Evolutionary conservation across 2,329 filamentous ascomycete genomes (phyloP).

Genomic region (Botrytis squamosa): DNA sequence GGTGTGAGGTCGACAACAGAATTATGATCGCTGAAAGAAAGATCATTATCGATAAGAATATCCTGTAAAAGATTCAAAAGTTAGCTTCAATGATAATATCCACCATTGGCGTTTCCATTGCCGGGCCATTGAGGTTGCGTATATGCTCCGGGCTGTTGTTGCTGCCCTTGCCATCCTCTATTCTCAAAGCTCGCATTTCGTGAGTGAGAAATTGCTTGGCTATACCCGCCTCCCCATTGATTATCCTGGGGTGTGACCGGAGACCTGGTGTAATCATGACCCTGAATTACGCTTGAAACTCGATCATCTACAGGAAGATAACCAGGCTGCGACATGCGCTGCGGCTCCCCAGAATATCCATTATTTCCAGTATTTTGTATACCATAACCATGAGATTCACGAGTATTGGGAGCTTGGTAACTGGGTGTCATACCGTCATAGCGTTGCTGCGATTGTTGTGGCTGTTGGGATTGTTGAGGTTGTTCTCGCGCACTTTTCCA

Average conservation of each 20-base stretch:
- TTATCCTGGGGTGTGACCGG: slow-evolving; percentile 11
- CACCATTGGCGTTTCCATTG: slow-evolving; percentile 17
- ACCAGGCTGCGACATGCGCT: neutral
- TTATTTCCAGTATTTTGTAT: slow-evolving; percentile 2
- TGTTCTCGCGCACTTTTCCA: slow-evolving; percentile 49
- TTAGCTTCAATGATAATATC: slow-evolving; percentile 25
- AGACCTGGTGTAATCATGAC: slow-evolving; percentile 21
- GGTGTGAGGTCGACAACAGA: neutral
- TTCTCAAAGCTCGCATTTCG: slow-evolving; percentile 16
- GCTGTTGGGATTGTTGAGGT: slow-evolving; percentile 15
- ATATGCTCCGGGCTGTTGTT: slow-evolving; percentile 15
- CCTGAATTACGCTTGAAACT: slow-evolving; percentile 23
- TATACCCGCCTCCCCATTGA: slow-evolving; percentile 15
- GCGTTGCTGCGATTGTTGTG: slow-evolving; percentile 20
- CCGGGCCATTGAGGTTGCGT: slow-evolving; percentile 10
- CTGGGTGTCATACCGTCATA: slow-evolving; percentile 34
- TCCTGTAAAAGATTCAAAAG: slow-evolving; percentile 19
- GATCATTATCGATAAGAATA: slow-evolving; percentile 24
- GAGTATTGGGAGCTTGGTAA: slow-evolving; percentile 18
- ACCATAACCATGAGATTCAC: slow-evolving; percentile 12
- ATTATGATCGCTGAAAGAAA: neutral
- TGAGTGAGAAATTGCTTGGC: slow-evolving; percentile 13
- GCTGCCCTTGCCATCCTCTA: slow-evolving; percentile 21
- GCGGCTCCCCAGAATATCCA: slow-evolving; percentile 14
- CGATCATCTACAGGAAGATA: slow-evolving; percentile 19